These are phyloP conservation scores for Claviceps sp. DNA, from an alignment of 2,329 filamentous ascomycete species.

Conservation along the genomic window DNA sequence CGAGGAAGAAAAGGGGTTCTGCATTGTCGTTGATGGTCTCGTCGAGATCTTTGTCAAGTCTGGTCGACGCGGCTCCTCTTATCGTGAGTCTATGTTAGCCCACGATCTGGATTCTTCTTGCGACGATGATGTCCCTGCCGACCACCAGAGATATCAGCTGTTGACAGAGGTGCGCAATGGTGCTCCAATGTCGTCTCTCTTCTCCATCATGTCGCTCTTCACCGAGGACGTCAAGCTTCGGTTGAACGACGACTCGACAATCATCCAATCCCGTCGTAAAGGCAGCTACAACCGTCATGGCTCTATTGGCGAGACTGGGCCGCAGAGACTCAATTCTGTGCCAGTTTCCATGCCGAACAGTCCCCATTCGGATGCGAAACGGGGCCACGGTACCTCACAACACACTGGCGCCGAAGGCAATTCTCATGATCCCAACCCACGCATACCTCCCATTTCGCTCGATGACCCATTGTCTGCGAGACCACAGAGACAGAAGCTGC, in stretches of 20 bases:
- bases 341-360: slow-evolving; percentile 23
- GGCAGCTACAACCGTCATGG: slow-evolving; percentile 17
- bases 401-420: slow-evolving; percentile 9
- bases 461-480: slow-evolving; percentile 30
- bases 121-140: slow-evolving; percentile 55
- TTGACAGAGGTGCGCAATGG: slow-evolving; percentile 96
- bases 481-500: slow-evolving; percentile 23
- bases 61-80: slow-evolving; percentile 23
- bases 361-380: slow-evolving; percentile 22
- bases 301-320: slow-evolving; percentile 11
- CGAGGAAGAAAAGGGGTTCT: slow-evolving; percentile 97
- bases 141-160: slow-evolving; percentile 80
- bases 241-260: slow-evolving; percentile 46
- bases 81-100: slow-evolving; percentile 15
- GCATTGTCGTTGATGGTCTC: slow-evolving; percentile 87
- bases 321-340: slow-evolving; percentile 5
- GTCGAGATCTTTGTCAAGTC: slow-evolving; percentile 99
- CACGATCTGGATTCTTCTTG: slow-evolving; percentile 31
- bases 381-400: neutral
- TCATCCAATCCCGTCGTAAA: slow-evolving; percentile 10
- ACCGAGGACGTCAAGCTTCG: slow-evolving; percentile 84
- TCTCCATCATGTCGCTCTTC: slow-evolving; percentile 93
- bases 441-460: slow-evolving; percentile 63
- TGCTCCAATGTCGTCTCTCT: slow-evolving; percentile 94
- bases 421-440: slow-evolving; percentile 20